phyloP scores from a whole-genome alignment of 2,329 filamentous ascomycete genomes.

The Claviceps lovelessii region DNA sequence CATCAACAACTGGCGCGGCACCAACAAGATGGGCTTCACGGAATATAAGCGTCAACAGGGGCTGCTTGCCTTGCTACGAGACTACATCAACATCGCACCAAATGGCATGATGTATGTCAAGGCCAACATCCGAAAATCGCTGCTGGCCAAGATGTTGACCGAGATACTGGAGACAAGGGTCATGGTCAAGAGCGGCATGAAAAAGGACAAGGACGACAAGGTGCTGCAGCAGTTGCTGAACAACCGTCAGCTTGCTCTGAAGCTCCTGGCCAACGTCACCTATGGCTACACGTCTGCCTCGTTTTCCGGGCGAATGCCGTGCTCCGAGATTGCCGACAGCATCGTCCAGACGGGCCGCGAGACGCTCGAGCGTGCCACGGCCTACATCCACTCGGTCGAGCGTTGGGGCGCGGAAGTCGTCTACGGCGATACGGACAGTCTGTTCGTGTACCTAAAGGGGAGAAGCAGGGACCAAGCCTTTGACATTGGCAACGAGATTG shows the following conservation, averaged over 20 bases:
- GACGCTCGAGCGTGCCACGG: slow-evolving; percentile 86
- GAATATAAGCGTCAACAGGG: slow-evolving; percentile 68
- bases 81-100: slow-evolving; percentile 81
- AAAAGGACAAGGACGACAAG: slow-evolving; percentile 77
- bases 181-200: slow-evolving; percentile 98
- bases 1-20: slow-evolving; percentile 74
- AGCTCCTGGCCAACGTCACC: slow-evolving; percentile 95
- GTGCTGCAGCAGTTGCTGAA: slow-evolving; percentile 75
- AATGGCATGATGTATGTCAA: slow-evolving; percentile 96
- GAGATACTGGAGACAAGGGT: slow-evolving; percentile 92
- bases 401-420: slow-evolving; percentile 93
- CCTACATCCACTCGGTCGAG: slow-evolving; percentile 74
- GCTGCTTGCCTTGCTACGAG: slow-evolving; percentile 62
- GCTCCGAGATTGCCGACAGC: slow-evolving; percentile 92
- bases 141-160: slow-evolving; percentile 89
- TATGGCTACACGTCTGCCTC: slow-evolving; percentile 96
- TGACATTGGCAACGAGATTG: slow-evolving; percentile 82
- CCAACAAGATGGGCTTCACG: slow-evolving; percentile 86
- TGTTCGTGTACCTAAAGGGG: slow-evolving; percentile 83
- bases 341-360: slow-evolving; percentile 94
- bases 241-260: slow-evolving; percentile 84
- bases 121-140: slow-evolving; percentile 68
- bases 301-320: slow-evolving; percentile 95
- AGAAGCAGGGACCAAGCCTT: slow-evolving; percentile 82
- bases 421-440: slow-evolving; percentile 91